Percentiles rank a stretch among this genome's conserved stretches.
phyloP scores from a whole-genome alignment of 176 grass and related monocot species.

The Aegilops umbellulata region DNA sequence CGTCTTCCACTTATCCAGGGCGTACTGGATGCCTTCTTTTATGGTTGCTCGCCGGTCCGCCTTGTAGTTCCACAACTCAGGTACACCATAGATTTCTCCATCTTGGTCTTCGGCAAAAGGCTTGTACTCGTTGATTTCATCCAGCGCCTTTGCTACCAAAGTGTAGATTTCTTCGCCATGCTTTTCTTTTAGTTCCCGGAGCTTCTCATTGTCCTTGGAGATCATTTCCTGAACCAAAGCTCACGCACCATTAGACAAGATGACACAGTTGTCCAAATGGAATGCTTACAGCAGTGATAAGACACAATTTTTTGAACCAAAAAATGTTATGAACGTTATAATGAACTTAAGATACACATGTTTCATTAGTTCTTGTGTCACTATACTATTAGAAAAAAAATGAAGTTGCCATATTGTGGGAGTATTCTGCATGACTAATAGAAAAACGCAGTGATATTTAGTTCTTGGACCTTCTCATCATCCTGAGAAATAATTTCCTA shows the following conservation, averaged over 20 bases:
- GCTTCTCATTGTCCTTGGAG: slow-evolving; percentile 25
- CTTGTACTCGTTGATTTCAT: slow-evolving; percentile 27
- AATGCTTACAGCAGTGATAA: neutral
- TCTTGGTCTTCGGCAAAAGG: neutral
- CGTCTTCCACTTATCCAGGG: neutral
- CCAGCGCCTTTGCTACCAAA: slow-evolving; percentile 31
- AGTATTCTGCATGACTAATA: no score
- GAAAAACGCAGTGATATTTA: no score
- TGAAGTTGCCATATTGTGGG: neutral
- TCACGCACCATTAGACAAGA: neutral
- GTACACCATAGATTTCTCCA: slow-evolving; percentile 14
- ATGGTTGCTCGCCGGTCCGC: neutral
- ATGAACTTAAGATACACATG: neutral
- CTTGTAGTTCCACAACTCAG: slow-evolving; percentile 35
- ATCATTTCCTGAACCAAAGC: slow-evolving; percentile 36
- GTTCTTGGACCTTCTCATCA: no score
- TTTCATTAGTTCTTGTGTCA: neutral
- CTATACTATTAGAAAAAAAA: neutral
- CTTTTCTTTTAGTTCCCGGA: slow-evolving; percentile 30
- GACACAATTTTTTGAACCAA: neutral
- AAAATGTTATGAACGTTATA: neutral
- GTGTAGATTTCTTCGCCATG: slow-evolving; percentile 27
- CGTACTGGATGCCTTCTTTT: neutral
- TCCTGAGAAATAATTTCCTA: no score
- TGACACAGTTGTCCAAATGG: neutral